Conservation (phyloP, 148 eudicot genomes). For the Dianthus caryophyllus region DNA sequence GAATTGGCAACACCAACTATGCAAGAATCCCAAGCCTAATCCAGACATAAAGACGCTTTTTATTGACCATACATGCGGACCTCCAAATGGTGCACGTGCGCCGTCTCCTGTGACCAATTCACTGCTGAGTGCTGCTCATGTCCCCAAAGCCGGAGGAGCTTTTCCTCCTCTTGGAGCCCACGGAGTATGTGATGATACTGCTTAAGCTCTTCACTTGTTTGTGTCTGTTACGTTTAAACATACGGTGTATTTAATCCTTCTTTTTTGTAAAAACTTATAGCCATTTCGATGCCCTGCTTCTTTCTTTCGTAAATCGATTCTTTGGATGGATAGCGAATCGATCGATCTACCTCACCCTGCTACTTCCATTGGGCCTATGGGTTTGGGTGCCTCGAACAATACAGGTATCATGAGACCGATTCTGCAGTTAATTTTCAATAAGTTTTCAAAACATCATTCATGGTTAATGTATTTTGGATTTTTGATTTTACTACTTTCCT, state of each 20-base stretch:
- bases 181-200: constrained; percentile 48
- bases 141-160: constrained; percentile 68
- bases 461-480: not conserved
- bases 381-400: constrained; percentile 57
- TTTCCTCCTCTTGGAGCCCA: constrained; percentile 89
- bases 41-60: constrained; percentile 94
- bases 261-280: constrained; percentile 30
- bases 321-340: constrained; percentile 91
- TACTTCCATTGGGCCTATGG: constrained; percentile 75
- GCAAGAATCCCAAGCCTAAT: constrained; percentile 83
- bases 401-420: too few relatives aligned
- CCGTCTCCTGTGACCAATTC: constrained; percentile 81
- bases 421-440: too few relatives aligned
- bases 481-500: not conserved
- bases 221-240: constrained; percentile 8
- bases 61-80: constrained; percentile 88
- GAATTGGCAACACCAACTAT: constrained; percentile 97
- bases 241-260: constrained; percentile 25
- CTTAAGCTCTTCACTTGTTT: constrained; percentile 6
- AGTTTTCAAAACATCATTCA: not conserved
- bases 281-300: constrained; percentile 73
- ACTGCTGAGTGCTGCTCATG: constrained; percentile 49
- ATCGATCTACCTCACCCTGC: constrained; percentile 73
- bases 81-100: constrained; percentile 80
- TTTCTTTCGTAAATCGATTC: constrained; percentile 58